A percentile compares a stretch with the other conserved stretches of the same genome.
These are phyloP conservation scores for Ephemerocybe angulata DNA, from an alignment of 768 basidiomycete genomes.

Conservation along the genomic window DNA sequence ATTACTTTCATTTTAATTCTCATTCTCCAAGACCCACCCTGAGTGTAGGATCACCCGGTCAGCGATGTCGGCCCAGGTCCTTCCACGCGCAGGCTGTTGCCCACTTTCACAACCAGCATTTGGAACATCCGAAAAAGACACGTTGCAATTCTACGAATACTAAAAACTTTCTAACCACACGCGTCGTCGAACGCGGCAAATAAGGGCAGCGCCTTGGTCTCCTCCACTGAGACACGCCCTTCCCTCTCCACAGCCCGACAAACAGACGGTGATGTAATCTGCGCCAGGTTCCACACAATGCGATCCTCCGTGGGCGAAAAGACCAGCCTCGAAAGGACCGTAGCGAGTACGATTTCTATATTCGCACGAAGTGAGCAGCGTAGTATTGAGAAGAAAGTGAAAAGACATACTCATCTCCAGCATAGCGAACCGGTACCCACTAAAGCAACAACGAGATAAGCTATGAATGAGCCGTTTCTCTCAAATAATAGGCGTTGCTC, in stretches of 20 bases:
- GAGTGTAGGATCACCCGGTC: no score
- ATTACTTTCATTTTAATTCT: no score
- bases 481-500: not conserved
- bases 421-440: constrained; percentile 53
- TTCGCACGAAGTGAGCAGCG: not conserved
- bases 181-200: constrained; percentile 17
- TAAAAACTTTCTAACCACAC: no score
- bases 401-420: constrained; percentile 50
- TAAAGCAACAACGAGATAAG: constrained; percentile 14
- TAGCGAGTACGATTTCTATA: constrained; percentile 38
- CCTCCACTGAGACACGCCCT: constrained; percentile 18
- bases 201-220: constrained; percentile 37
- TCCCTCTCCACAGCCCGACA: constrained; percentile 10
- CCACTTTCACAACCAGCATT: no score
- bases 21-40: no score
- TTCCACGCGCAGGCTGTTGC: no score
- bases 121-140: no score
- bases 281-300: constrained; percentile 46
- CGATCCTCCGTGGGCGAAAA: constrained; percentile 33
- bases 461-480: not conserved
- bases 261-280: constrained; percentile 45
- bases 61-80: no score
- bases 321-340: constrained; percentile 32
- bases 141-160: no score
- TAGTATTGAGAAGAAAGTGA: not conserved